Evolutionary conservation across 2,329 filamentous ascomycete species (phyloP).

Genomic region (Hansfordia pulvinata): DNA sequence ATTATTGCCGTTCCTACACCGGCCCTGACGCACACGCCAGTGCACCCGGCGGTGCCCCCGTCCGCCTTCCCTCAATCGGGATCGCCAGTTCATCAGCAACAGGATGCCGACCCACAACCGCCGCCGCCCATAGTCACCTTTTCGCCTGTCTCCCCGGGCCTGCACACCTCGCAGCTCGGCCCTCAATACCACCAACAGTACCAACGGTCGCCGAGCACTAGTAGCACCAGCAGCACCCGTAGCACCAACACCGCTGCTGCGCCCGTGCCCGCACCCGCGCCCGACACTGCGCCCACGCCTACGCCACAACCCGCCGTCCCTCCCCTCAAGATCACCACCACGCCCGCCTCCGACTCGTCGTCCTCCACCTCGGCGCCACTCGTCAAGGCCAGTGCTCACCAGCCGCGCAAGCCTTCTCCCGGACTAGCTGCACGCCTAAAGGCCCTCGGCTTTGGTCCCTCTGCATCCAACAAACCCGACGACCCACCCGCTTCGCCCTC

Average conservation of each 20-base stretch:
- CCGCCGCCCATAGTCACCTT: conserved; percentile 20
- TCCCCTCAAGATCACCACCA: too few species aligned
- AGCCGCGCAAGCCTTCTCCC: conserved; percentile 45
- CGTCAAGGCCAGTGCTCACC: conserved; percentile 13
- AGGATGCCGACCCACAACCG: conserved; percentile 11
- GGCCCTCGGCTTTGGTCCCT: conserved; percentile 43
- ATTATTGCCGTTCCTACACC: too few species aligned
- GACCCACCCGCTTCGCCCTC: conserved; percentile 17
- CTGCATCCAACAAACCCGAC: conserved; percentile 20
- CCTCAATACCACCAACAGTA: conserved; percentile 10
- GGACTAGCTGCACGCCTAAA: conserved; percentile 52
- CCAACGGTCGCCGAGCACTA: background rate
- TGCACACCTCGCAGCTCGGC: conserved; percentile 23
- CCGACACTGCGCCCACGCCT: too few species aligned
- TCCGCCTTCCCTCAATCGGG: conserved; percentile 12
- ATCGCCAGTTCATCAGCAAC: conserved; percentile 10
- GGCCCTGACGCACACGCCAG: too few species aligned
- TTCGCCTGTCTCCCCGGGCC: conserved; percentile 25
- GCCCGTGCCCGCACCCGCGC: too few species aligned
- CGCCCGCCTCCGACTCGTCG: conserved; percentile 8
- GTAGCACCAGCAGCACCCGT: conserved; percentile 6
- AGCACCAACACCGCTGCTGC: conserved; percentile 11
- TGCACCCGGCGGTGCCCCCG: conserved; percentile 5
- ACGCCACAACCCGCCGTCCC: too few species aligned
- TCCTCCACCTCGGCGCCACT: conserved; percentile 8